Conservation (phyloP, 805 yeast genomes). For the Candida dajiaensis region DNA sequence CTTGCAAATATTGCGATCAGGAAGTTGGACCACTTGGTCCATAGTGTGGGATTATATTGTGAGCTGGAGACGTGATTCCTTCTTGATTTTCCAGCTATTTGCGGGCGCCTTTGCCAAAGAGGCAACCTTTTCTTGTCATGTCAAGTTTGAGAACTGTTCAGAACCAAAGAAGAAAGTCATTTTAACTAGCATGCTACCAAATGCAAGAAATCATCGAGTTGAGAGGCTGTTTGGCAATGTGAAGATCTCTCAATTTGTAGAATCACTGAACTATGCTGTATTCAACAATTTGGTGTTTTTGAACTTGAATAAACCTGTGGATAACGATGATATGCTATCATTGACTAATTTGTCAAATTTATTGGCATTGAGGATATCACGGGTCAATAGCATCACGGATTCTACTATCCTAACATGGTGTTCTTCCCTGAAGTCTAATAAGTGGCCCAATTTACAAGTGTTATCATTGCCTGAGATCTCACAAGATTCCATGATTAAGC, state of each 20-base stretch:
- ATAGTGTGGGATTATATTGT: constrained; percentile 29
- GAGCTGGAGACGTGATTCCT: constrained; percentile 26
- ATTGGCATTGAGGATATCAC: constrained; percentile 13
- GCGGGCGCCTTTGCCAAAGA: constrained; percentile 20
- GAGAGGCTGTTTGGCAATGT: constrained; percentile 29
- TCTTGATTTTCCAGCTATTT: constrained; percentile 24
- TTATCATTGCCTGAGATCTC: constrained; percentile 16
- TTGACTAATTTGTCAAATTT: constrained; percentile 17
- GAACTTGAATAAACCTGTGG: constrained; percentile 13
- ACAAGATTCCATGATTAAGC: constrained; percentile 12
- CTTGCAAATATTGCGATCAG: constrained; percentile 16
- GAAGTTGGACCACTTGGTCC: constrained; percentile 25
- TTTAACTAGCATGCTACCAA: constrained; percentile 18
- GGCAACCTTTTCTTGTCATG: constrained; percentile 14
- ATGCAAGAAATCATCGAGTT: constrained; percentile 25
- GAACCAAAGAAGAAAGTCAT: constrained; percentile 8
- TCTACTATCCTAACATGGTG: constrained; percentile 19
- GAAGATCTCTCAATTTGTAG: constrained; percentile 9
- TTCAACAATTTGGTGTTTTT: constrained; percentile 15
- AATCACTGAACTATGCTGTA: constrained; percentile 7
- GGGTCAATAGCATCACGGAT: constrained; percentile 12
- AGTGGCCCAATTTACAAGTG: constrained; percentile 21
- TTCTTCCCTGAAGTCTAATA: constrained; percentile 14
- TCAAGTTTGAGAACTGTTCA: constrained; percentile 7
- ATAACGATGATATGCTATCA: constrained; percentile 12